Base-by-base conservation (phyloP, 1,139 yeast genomes). In the Tardiomyces blankii region DNA sequence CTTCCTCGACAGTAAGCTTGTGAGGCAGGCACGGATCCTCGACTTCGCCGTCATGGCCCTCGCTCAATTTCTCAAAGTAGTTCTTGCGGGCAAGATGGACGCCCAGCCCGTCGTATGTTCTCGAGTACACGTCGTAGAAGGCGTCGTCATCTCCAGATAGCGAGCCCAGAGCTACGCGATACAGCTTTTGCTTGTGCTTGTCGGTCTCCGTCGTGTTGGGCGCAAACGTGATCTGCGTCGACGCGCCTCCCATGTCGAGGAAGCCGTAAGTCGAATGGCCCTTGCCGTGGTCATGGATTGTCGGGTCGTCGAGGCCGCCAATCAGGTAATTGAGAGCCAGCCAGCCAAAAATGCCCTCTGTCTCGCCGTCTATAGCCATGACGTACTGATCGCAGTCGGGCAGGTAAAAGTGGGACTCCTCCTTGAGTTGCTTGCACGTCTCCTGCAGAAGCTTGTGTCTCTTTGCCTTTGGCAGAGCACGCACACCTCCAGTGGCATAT, bases 271-370 rank as follows among this genome's bases (percentile, higher is more conserved):
- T 72, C 64, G 48, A 73, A 21, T 21, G 25, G 25, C 25, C 25
- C 75, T 68, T 67, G 2, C 72, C 74, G 49, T 69, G 74, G 35
- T 65, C 13, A 41, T 30, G 45, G 4, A 54, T 40, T 2, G 56
- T 57, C 0, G 77, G 75, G 25, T 38, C 23, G 13, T 76, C 78
- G 43, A 80, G 67, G 0, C 77, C 62, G 1, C 80, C 82, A 23
- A 77, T 69, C 52, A 82, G 63, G 51, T 81, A 80, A 54, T 84
- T 84, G 40, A 83, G 63, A 0, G 87, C 76, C n/a, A 83, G 65
- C 93, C 93, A 84, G 2, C 88, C 87, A 53, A 79, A 83, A n/a
- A 84, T 54, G 0, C 91, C 93, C 62, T 84, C 93, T 2, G 75
- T 69, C 54, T 82, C 88, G 1, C 93, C 93, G 52, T 80, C 80